Base-by-base conservation (phyloP, 1,284 basidiomycete genomes). In the Lentinula novae-zelandiae region DNA sequence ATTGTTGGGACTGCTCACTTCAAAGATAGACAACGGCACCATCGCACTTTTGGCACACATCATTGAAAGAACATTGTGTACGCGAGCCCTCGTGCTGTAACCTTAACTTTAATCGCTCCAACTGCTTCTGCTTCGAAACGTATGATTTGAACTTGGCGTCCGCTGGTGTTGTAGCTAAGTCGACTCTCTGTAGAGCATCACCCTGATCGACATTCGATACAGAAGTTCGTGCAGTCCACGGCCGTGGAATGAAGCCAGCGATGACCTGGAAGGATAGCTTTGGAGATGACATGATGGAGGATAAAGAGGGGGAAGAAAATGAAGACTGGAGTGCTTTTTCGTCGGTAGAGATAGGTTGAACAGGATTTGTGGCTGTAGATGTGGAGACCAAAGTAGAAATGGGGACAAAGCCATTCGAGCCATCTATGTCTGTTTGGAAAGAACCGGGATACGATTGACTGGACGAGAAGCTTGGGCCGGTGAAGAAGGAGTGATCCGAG, bases 51-150 rank as follows among this genome's bases (percentile, higher is more conserved):
- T 73, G 76, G 69, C 82, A 82, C 62, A 71, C 65, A 66, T 72
- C 66, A 67, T 44, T n/a, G 2, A 65, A 69, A 58, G 67, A 68
- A 67, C 70, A 66, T 68, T 68, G 69, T 53, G 64, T 66, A 58
- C 68, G 61, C 62, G 68, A 53, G 65, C 72, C 68, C 68, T 78
- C 77, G 64, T 71, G 69, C 65, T 79, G 76, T 69, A 90, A 72
- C 64, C 83, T 80, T 48, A 71, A 67, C 68, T 76, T 78, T 66
- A 90, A 72, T 71, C 80, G 84, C 67, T 82, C 79, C 66, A 90
- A 70, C 69, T 91, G 88, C 65, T 75, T 80, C 67, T 85, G 80
- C 68, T 81, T 85, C 20, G 85, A 78, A 53, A 88, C 82, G 67
- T 76, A 87, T 52, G 71, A 72, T 54, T 75, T 51, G n/a, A 36